Base-by-base conservation (phyloP, 176 grass and related monocot genomes). In the Puya raimondii region DNA sequence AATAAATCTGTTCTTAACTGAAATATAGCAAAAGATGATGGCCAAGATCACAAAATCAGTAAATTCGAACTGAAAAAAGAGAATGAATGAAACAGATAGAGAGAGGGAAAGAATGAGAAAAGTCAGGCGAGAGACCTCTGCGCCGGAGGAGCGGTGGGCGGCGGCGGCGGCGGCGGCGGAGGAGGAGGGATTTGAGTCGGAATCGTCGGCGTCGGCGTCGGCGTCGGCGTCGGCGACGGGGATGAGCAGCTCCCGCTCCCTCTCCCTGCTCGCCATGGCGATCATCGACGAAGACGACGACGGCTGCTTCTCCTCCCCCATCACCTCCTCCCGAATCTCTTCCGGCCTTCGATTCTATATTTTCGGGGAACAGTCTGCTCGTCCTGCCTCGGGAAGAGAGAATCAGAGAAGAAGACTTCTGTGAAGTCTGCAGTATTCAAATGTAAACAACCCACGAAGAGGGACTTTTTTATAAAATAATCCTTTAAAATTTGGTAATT, bases 241-340 rank as follows among this genome's bases (percentile, higher is more conserved):
- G 33, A 73, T 73, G 53, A 73, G 54, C 2, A 73, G 71, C 71
- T 73, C 71, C n/a, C n/a, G 71, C 59, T 63, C 71, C 17, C 56
- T 73, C 27, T 73, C 71, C 13, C 71, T 63, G 71, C 29, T 63
- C 53, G 27, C 27, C 56, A 73, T 73, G 27, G 56, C 11, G 23
- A 16, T 73, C 25, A 42, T 42, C 33, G 33, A 42, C 33, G 33
- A 42, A 4, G 33, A 42, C 33, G 33, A 42, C 5, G 33, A 4
- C 33, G 56, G 25, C 71, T 42, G 21, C 17, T 49, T 73, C 33
- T 61, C 71, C 11, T 73, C 71, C 42, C 29, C 29, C 71, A 61
- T 58, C 70, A 23, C 7, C 9, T 3, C 11, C 33, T 6, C 33
- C 33, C 7, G 33, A 42, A 42, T 42, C 33, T 7, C 33, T 42